Evolutionary conservation across 306 rosid genomes (phyloP), one percentile per base, ranked within the genome.

Genomic region (Parietaria judaica): DNA sequence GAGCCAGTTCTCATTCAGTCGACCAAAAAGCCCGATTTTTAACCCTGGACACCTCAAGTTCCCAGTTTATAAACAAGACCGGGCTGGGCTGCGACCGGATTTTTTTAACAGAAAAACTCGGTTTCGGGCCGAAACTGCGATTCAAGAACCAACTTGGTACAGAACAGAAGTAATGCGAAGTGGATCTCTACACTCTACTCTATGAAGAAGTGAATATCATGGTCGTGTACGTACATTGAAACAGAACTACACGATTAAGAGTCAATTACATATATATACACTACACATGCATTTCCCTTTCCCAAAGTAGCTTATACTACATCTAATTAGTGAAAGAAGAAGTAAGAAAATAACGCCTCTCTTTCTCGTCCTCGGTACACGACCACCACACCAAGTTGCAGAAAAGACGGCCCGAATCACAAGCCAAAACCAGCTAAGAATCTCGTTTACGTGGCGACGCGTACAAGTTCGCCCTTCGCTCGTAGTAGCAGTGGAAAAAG

Each of bases 231-330:
- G 15, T 49, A n/a, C 53, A 49, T 5, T 49, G 13, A 49, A 49
- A 49, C 53, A 49, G 38, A 54, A 72, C 78, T 67, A 63, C 45
- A 48, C 36, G n/a, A 44, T 61, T 56, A 17, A 52, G 57, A 63
- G 61, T 5, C 84, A 80, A 60, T 84, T 80, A 86, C 90, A 88
- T 88, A 82, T 79, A 83, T 72, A 80, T 81, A 78, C 47, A 63
- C 68, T 72, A 80, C 82, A 78, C 47, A 63, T 70, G 70, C 84
- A 79, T 82, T 81, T 65, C 58, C 86, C 56, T 75, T 76, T 80
- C 80, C 71, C 83, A 74, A 52, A 57, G 81, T 82, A 68, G 71
- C 66, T 84, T 86, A 82, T 84, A 82, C 81, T 84, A 86, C 94
- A 84, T 66, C 90, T 86, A 84, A 77, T 72, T 79, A 76, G 80